Evolutionary conservation across 306 rosid species (phyloP).

Genomic region (Astragalus membranaceus): DNA sequence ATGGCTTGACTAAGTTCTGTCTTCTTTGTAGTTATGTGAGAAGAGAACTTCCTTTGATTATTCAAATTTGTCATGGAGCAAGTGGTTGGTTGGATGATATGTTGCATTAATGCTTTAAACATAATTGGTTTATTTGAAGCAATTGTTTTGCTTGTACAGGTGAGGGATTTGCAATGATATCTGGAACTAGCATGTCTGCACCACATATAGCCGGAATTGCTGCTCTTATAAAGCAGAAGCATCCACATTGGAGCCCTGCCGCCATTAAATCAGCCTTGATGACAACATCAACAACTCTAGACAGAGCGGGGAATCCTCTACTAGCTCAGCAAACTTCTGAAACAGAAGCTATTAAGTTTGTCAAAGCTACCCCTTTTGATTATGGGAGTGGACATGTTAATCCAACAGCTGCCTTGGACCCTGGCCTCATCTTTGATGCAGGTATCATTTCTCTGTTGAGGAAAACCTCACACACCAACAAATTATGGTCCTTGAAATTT

Average conservation of each 20-base stretch:
- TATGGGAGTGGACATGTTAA: slow-evolving; percentile 96
- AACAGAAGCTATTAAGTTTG: slow-evolving; percentile 68
- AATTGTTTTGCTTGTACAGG: slow-evolving; percentile 44
- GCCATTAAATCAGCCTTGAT: slow-evolving; percentile 97
- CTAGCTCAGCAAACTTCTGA: slow-evolving; percentile 91
- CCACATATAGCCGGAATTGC: slow-evolving; percentile 99
- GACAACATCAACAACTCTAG: slow-evolving; percentile 86
- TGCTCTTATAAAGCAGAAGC: slow-evolving; percentile 96
- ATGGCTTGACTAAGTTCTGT: not conserved
- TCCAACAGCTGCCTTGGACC: slow-evolving; percentile 95
- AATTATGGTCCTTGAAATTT: no score
- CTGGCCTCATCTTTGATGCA: slow-evolving; percentile 94
- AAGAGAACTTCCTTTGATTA: no score
- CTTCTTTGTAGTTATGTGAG: slow-evolving; percentile 11
- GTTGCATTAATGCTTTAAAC: no score
- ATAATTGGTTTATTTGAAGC: not conserved
- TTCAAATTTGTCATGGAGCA: no score
- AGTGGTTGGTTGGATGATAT: no score
- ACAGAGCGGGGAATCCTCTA: slow-evolving; percentile 87
- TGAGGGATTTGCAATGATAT: slow-evolving; percentile 95
- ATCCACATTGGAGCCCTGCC: slow-evolving; percentile 99
- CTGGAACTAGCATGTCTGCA: slow-evolving; percentile 99
- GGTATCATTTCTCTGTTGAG: slow-evolving; percentile 21
- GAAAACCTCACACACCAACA: no score
- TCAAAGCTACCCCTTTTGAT: slow-evolving; percentile 83